Conservation (phyloP, 2,329 filamentous ascomycete genomes). For the Colletotrichum tropicale region DNA sequence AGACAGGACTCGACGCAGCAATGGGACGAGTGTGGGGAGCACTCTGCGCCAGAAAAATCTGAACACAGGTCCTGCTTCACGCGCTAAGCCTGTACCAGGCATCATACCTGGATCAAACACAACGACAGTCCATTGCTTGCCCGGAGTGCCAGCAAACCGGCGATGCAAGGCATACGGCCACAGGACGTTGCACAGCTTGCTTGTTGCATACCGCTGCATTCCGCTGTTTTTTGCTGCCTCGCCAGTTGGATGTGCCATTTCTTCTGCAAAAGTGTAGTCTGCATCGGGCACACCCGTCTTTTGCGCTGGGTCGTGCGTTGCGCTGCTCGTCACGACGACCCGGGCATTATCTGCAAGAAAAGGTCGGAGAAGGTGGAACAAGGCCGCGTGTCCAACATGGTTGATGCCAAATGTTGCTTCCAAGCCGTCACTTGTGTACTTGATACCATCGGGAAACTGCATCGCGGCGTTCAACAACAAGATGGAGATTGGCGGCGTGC, state of each 20-base stretch:
- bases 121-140: slow-evolving; percentile 38
- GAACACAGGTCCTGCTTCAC: slow-evolving; percentile 30
- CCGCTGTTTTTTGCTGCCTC: slow-evolving; percentile 32
- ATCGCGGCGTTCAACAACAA: slow-evolving; percentile 27
- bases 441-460: slow-evolving; percentile 39
- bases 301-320: slow-evolving; percentile 49
- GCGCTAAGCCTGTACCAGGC: slow-evolving; percentile 48
- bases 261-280: slow-evolving; percentile 45
- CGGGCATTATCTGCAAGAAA: slow-evolving; percentile 41
- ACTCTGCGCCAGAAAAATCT: slow-evolving; percentile 39
- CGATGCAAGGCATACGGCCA: slow-evolving; percentile 50
- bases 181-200: slow-evolving; percentile 52
- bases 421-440: slow-evolving; percentile 42
- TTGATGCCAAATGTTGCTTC: slow-evolving; percentile 54
- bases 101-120: slow-evolving; percentile 53
- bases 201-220: slow-evolving; percentile 44
- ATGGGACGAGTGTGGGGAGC: slow-evolving; percentile 35
- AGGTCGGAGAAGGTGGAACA: slow-evolving; percentile 51
- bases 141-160: slow-evolving; percentile 29
- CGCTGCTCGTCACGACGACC: slow-evolving; percentile 48
- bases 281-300: slow-evolving; percentile 44
- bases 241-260: slow-evolving; percentile 44
- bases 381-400: slow-evolving; percentile 54
- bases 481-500: slow-evolving; percentile 42
- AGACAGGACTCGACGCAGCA: slow-evolving; percentile 35